Base-by-base conservation (phyloP, 176 grass and related monocot genomes). In the Echinochloa phyllopogon region DNA sequence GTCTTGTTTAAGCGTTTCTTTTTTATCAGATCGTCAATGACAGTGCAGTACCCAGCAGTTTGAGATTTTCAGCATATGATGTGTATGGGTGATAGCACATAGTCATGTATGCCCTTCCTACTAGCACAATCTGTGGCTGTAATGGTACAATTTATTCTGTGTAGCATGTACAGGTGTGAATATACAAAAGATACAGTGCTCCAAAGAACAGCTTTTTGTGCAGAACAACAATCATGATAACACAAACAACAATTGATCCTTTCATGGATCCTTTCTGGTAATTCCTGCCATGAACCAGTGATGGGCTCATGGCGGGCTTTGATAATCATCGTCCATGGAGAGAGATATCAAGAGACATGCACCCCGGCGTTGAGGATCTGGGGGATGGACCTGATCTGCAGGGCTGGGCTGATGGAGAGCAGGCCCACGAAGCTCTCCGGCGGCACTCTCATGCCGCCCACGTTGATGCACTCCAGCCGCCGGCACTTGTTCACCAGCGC, bases 381-480 rank as follows among this genome's bases (percentile, higher is more conserved):
- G 10, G 66, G 80, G 36, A 87, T 72, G 55, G 93, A 93, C 89
- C 89, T 94, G 80, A 98, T 89, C 82, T 90, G 85, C 33, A 98
- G 83, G 17, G 91, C 85, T 0, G 96, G 96, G 67, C 93, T 98
- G 56, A 95, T 93, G n/a, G 85, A 55, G 42, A 90, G 76, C 43
- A 98, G 86, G 65, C 79, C 64, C 79, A 75, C 73, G 47, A 98
- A 98, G 85, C 83, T 95, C 41, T 95, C 89, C 37, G 85, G 74
- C 33, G 93, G 88, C 20, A 98, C 96, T 37, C 89, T 77, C 96
- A 98, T 92, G 0, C 91, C 93, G 64, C 96, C 89, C 10, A 92
- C 93, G 87, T 98, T 98, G 86, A 98, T 98, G 24, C 87, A 95
- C 74, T 98, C 87, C 43, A 98, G 89, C 41, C 88, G 88, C 49